Evolutionary conservation across 441 rosid species (phyloP).

Genomic region (Melastoma candidum): DNA sequence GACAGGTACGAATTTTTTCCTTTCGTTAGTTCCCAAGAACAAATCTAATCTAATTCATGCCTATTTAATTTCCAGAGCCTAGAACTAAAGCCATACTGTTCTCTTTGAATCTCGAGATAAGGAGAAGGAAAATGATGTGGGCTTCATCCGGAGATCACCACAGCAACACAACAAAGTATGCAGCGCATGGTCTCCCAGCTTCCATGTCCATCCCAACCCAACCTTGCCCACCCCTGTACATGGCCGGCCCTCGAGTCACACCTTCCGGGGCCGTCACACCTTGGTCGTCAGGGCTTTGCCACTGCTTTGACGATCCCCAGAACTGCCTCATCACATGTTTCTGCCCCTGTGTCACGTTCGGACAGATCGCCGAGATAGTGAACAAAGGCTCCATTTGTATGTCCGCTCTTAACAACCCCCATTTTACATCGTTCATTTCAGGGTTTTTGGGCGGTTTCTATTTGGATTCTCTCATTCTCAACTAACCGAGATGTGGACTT

Average conservation of each 20-base stretch:
- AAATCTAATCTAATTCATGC: no score
- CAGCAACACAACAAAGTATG: constrained; percentile 14
- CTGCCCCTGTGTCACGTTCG: constrained; percentile 32
- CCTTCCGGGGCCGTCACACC: neutral
- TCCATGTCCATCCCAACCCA: constrained; percentile 20
- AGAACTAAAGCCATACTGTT: no score
- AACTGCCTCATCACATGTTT: constrained; percentile 23
- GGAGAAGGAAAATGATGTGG: no score
- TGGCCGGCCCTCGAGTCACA: constrained; percentile 7
- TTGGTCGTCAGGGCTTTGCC: constrained; percentile 33
- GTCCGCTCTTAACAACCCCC: constrained; percentile 1
- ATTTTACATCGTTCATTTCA: no score
- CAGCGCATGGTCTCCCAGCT: constrained; percentile 21
- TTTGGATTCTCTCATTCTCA: no score
- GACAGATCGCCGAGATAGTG: constrained; percentile 29
- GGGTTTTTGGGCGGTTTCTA: no score
- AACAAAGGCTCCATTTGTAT: constrained; percentile 24
- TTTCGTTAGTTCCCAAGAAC: no score
- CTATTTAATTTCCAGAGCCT: no score
- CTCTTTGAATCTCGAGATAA: no score
- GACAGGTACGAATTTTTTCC: no score
- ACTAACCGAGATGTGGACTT: no score
- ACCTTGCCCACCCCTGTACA: constrained; percentile 17
- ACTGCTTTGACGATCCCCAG: constrained; percentile 26
- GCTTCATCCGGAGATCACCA: no score